Evolutionary conservation across 768 basidiomycete genomes (phyloP), one percentile per base, ranked within the genome.

Genomic region (Sistotremastrum suecicum): DNA sequence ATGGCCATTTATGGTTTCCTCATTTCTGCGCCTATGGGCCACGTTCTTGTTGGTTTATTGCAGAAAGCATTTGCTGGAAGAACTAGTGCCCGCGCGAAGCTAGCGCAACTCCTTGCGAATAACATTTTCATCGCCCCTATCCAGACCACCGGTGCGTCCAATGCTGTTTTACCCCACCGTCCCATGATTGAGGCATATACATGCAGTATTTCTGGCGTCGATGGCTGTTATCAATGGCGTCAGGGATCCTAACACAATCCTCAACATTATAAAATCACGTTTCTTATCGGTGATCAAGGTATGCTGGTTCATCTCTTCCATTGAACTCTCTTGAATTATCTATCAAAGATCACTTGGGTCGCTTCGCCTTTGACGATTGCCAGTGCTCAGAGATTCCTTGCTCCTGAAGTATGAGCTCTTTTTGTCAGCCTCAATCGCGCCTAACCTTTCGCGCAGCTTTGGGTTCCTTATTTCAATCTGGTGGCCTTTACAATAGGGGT

Each of bases 171-270:
- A 20, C 20, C 11, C 2, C 5, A n/a, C 29, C 5, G 8, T 28
- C 5, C 12, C 30, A 11, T 32, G 3, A 7, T 43, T 43, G 5
- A 20, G 42, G 12, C 8, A 5, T 29, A 33, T 39, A 20, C 32
- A 33, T 33, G 29, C 50, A 81, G 86, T 74, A 3, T 87, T 76
- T 60, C 70, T 92, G 33, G 69, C 81, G 0, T 84, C 77, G 29
- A 83, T 87, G 76, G 84, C 89, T 1, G 60, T 90, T 34, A 89
- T 92, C 51, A 80, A 80, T 48, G 89, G 89, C 35, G 84, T 85
- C 11, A 74, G 70, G 52, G 75, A 80, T 6, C 50, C 72, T 5
- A 69, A 76, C 35, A 78, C 81, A 29, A 66, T 91, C 41, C 52
- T 71, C 41, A 75, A 71, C 55, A 80, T 81, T 1, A 73, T 90